phyloP scores from a whole-genome alignment of 225 moss, liverwort and hornwort species.

The Polytrichum commune region DNA sequence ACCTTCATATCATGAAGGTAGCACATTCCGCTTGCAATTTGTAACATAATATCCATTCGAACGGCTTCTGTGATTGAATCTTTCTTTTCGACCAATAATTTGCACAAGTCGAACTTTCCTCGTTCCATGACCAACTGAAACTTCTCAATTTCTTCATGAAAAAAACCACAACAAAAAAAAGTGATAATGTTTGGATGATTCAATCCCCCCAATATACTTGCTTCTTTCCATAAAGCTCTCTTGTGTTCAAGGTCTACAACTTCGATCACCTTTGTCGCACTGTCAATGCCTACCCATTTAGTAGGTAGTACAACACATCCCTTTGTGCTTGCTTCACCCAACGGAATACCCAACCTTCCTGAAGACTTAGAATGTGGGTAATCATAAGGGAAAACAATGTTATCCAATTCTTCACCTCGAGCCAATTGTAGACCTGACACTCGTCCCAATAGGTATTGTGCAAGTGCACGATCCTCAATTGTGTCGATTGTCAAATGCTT shows the following conservation, averaged over 20 bases:
- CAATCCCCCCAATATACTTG: background rate
- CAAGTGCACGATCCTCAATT: background rate
- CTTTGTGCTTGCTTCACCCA: background rate
- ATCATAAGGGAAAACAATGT: background rate
- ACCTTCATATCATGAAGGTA: conserved; percentile 8
- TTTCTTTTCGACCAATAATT: background rate
- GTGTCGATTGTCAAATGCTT: too few species aligned
- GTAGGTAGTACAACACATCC: background rate
- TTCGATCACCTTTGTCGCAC: background rate
- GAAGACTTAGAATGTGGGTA: background rate
- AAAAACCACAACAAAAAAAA: conserved; percentile 5
- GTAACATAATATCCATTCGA: background rate
- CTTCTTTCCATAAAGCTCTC: background rate
- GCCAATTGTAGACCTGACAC: background rate
- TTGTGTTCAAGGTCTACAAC: background rate
- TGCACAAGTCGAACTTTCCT: background rate
- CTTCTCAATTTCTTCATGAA: background rate
- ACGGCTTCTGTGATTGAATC: background rate
- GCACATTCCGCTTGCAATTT: conserved; percentile 8
- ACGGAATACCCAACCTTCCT: background rate
- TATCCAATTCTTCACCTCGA: conserved; percentile 2
- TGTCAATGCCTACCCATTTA: background rate
- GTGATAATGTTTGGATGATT: conserved; percentile 2
- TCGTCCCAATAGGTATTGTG: conserved; percentile 3
- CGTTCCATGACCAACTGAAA: conserved; percentile 4